A percentile compares a stretch with the other conserved stretches of the same genome.
Evolutionary conservation across 306 rosid genomes (phyloP).

Genomic region (Acmispon strigosus): DNA sequence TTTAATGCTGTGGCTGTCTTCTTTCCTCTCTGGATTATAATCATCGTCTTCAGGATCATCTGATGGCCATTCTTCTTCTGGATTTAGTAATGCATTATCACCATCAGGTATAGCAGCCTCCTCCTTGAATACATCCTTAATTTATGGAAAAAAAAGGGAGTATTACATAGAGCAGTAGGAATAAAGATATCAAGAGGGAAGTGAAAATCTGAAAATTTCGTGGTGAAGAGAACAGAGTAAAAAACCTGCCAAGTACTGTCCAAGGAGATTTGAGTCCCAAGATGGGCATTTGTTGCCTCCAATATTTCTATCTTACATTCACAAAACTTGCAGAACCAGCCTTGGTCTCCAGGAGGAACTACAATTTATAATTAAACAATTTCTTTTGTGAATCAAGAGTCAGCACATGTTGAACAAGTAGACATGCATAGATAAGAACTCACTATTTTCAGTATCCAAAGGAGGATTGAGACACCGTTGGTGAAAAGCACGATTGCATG

Average conservation of each 20-base stretch:
- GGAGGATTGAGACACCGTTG: conserved; percentile 91
- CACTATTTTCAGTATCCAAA: conserved; percentile 79
- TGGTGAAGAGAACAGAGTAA: neutral
- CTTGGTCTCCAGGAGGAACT: conserved; percentile 97
- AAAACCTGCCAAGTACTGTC: conserved; percentile 84
- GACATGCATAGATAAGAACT: conserved; percentile 28
- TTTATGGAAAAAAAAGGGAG: neutral
- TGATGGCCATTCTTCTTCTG: conserved; percentile 79
- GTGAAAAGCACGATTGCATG: conserved; percentile 93
- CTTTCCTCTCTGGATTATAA: conserved; percentile 65
- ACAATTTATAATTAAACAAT: conserved; percentile 20
- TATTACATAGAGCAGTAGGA: neutral
- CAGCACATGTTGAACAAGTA: conserved; percentile 1
- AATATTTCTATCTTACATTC: conserved; percentile 87
- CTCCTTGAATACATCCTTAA: conserved; percentile 82
- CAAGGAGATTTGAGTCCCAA: conserved; percentile 68
- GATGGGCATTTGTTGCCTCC: conserved; percentile 79
- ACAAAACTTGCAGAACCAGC: conserved; percentile 91
- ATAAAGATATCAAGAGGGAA: neutral
- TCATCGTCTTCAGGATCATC: conserved; percentile 83
- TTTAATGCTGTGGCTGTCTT: conserved; percentile 33
- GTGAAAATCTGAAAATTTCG: neutral
- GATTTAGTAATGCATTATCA: conserved; percentile 37
- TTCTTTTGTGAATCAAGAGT: conserved; percentile 15
- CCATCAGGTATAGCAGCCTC: conserved; percentile 73